phyloP scores from a whole-genome alignment of 1,139 yeast species.

The Protomyces lactucae-debilis region DNA sequence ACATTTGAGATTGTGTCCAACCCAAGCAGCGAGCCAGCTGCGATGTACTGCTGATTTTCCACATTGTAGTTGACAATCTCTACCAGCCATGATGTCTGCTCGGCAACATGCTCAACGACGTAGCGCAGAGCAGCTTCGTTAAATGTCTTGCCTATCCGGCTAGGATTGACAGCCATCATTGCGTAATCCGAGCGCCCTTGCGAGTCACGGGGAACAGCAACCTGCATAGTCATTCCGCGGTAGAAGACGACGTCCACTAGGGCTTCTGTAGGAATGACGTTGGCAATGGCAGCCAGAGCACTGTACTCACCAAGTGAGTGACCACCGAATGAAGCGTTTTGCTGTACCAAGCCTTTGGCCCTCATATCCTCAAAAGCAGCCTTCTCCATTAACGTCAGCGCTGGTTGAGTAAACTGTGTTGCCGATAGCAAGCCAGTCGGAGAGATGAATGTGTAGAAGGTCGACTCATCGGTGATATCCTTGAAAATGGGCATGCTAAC shows the following conservation, averaged over 20 bases:
- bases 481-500: slow-evolving; percentile 93
- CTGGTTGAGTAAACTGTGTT: slow-evolving; percentile 99
- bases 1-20: slow-evolving; percentile 91
- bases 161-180: slow-evolving; percentile 98
- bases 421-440: slow-evolving; percentile 96
- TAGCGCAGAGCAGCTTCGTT: slow-evolving; percentile 89
- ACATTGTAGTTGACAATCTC: slow-evolving; percentile 98
- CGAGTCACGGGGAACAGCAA: slow-evolving; percentile 96
- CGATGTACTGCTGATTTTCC: slow-evolving; percentile 95
- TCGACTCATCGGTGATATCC: slow-evolving; percentile 74
- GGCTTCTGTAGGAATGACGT: slow-evolving; percentile 97
- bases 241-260: slow-evolving; percentile 97
- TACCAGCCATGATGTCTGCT: slow-evolving; percentile 83
- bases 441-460: slow-evolving; percentile 80
- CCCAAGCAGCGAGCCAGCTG: slow-evolving; percentile 97
- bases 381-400: slow-evolving; percentile 97
- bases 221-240: slow-evolving; percentile 99
- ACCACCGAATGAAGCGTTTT: slow-evolving; percentile 94
- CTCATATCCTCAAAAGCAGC: slow-evolving; percentile 97
- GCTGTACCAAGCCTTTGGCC: slow-evolving; percentile 90
- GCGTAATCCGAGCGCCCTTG: slow-evolving; percentile 96
- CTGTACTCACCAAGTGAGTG: slow-evolving; percentile 99
- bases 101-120: slow-evolving; percentile 83
- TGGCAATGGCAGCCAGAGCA: slow-evolving; percentile 93
- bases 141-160: slow-evolving; percentile 83